phyloP scores from a whole-genome alignment of 768 basidiomycete species.

The Chiua virens region DNA sequence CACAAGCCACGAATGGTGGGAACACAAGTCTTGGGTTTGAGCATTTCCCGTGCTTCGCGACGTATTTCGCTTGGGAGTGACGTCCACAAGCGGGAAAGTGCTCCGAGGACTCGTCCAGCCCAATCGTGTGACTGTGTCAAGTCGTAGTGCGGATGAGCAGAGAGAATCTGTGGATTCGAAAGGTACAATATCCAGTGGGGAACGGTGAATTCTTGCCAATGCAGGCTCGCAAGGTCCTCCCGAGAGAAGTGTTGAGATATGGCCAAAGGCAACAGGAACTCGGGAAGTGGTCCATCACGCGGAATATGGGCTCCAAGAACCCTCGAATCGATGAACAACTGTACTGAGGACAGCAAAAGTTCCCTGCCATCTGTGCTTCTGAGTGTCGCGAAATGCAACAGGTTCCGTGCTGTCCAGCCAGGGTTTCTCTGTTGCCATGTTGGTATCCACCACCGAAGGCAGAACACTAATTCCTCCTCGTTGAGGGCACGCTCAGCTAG shows the following conservation, averaged over 20 bases:
- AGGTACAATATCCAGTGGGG: constrained; percentile 72
- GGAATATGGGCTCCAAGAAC: constrained; percentile 57
- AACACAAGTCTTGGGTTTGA: constrained; percentile 45
- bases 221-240: constrained; percentile 55
- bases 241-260: constrained; percentile 44
- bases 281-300: constrained; percentile 73
- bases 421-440: too few relatives aligned
- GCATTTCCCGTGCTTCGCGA: constrained; percentile 36
- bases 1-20: constrained; percentile 60
- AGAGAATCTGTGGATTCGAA: constrained; percentile 42
- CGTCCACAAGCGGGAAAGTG: constrained; percentile 68
- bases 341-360: constrained; percentile 61
- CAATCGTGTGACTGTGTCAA: constrained; percentile 63
- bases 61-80: constrained; percentile 47
- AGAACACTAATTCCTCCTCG: background rate
- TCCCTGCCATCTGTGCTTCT: constrained; percentile 48
- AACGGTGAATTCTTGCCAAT: constrained; percentile 76
- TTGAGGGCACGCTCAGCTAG: too few relatives aligned
- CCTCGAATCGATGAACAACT: constrained; percentile 65
- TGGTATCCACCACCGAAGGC: background rate
- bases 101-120: constrained; percentile 71
- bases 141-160: constrained; percentile 49
- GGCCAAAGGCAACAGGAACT: background rate
- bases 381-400: too few relatives aligned
- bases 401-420: too few relatives aligned